Conservation (phyloP, 441 rosid species). For the Populus hybrid region DNA sequence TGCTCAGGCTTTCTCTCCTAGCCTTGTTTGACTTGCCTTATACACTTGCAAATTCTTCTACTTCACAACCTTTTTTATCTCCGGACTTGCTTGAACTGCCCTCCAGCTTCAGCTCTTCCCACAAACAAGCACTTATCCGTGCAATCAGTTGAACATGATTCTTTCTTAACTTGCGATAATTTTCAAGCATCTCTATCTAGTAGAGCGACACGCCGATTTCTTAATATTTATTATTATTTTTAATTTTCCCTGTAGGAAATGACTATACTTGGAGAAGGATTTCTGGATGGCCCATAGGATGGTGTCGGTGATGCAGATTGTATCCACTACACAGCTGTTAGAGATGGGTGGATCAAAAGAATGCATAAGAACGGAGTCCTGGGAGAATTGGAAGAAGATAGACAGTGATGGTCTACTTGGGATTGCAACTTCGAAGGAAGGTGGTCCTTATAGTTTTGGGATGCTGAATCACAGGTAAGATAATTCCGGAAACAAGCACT, state of each 20-base stretch:
- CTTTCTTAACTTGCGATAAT: background rate
- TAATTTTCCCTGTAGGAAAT: constrained; percentile 22
- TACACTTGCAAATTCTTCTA: no score
- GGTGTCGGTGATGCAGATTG: constrained; percentile 34
- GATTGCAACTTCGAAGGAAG: constrained; percentile 30
- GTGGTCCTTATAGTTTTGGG: no score
- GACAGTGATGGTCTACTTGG: constrained; percentile 36
- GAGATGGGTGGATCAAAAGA: constrained; percentile 58
- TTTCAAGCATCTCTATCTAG: background rate
- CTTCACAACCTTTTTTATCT: constrained; percentile 47
- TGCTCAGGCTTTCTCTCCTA: constrained; percentile 19
- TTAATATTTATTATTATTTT: background rate
- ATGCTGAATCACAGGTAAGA: constrained; percentile 31
- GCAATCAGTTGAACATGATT: constrained; percentile 12
- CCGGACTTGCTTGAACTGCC: constrained; percentile 37
- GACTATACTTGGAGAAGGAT: constrained; percentile 46
- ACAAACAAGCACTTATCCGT: constrained; percentile 36
- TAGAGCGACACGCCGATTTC: background rate
- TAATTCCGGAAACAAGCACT: background rate
- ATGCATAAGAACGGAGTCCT: constrained; percentile 33
- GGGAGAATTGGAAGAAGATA: constrained; percentile 44
- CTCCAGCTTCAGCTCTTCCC: constrained; percentile 17
- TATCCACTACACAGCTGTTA: constrained; percentile 35
- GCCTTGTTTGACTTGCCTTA: no score
- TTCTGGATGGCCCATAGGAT: constrained; percentile 34